These are phyloP conservation scores for Marchantia paleacea DNA, from an alignment of 225 moss, liverwort and hornwort genomes.

Conservation along the genomic window DNA sequence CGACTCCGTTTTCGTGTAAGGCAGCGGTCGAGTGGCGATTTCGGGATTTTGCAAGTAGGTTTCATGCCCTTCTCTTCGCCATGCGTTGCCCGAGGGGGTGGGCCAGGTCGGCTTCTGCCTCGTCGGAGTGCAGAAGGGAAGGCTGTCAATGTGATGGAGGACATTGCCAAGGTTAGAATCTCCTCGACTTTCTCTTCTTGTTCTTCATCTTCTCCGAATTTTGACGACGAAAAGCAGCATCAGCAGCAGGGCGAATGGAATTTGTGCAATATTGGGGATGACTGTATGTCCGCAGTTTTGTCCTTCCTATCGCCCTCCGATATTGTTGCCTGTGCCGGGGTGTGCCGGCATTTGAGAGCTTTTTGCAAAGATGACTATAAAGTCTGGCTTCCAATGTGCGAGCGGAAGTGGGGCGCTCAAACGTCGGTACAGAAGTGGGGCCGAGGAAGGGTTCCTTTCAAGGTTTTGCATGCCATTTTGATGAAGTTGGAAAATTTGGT, in stretches of 20 bases:
- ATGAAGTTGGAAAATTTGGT: slow-evolving; percentile 72
- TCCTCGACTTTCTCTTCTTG: background rate
- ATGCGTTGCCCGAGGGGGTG: slow-evolving; percentile 1
- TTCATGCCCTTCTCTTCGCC: slow-evolving; percentile 4
- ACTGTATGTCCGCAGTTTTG: slow-evolving; percentile 60
- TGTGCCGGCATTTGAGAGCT: slow-evolving; percentile 64
- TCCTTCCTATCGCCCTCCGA: slow-evolving; percentile 77
- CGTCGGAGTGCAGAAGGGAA: background rate
- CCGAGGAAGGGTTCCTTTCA: slow-evolving; percentile 60
- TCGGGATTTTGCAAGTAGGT: background rate
- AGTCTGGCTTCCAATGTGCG: slow-evolving; percentile 83
- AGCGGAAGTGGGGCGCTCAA: slow-evolving; percentile 61
- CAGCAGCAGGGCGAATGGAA: slow-evolving; percentile 12
- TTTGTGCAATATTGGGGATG: slow-evolving; percentile 67
- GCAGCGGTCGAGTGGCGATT: background rate
- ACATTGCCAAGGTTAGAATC: background rate
- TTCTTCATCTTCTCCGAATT: background rate
- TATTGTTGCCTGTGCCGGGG: slow-evolving; percentile 56
- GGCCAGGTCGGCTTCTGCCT: background rate
- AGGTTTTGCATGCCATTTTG: slow-evolving; percentile 57
- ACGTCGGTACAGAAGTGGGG: slow-evolving; percentile 75
- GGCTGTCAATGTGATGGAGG: background rate
- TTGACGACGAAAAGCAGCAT: background rate
- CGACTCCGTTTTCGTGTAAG: background rate
- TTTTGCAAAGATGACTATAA: slow-evolving; percentile 79